phyloP scores from a whole-genome alignment of 306 rosid species.

The Herpetospermum pedunculosum region DNA sequence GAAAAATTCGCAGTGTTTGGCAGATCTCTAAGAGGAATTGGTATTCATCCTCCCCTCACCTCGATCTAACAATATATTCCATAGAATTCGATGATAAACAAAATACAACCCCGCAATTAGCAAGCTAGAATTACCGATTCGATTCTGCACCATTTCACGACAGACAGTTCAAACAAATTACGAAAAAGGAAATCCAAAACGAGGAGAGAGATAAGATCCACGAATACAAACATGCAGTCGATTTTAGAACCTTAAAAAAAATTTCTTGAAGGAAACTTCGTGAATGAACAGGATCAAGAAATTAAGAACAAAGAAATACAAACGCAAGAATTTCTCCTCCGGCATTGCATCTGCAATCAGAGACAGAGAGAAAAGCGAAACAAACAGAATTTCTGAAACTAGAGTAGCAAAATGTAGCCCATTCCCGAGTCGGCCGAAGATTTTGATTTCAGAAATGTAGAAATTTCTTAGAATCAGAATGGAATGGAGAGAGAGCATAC shows the following conservation, averaged over 20 bases:
- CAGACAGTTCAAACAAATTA: neutral
- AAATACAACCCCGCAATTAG: neutral
- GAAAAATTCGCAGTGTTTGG: neutral
- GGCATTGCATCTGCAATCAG: neutral
- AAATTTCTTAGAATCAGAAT: neutral
- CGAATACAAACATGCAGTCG: neutral
- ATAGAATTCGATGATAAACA: neutral
- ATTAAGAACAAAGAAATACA: neutral
- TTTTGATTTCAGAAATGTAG: neutral
- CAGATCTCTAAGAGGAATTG: neutral
- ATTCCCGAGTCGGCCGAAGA: neutral
- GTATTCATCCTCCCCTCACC: neutral
- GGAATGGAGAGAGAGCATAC: neutral
- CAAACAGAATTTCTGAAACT: neutral
- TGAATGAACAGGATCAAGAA: neutral
- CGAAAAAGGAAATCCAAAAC: neutral
- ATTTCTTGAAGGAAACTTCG: neutral
- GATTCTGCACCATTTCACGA: constrained; percentile 3
- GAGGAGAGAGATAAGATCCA: neutral
- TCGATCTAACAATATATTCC: neutral
- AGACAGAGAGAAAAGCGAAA: neutral
- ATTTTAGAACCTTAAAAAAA: neutral
- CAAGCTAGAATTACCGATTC: neutral
- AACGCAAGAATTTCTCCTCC: neutral
- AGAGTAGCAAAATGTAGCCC: neutral